Evolutionary conservation across 768 basidiomycete species (phyloP).

Genomic region (Tulasnella calospora): DNA sequence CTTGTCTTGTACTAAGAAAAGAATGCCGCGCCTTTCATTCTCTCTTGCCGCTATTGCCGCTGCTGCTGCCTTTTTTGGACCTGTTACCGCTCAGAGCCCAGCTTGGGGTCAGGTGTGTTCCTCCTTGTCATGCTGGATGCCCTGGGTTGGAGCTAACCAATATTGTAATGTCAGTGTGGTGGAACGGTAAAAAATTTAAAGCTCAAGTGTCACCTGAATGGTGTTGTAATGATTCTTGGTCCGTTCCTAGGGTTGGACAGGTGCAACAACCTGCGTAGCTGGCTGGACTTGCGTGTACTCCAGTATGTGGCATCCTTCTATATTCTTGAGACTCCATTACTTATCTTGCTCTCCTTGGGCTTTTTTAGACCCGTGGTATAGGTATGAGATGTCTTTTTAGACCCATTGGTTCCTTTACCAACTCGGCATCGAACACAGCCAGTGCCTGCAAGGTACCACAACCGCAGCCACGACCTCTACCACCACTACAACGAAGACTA

Average conservation of each 20-base stretch:
- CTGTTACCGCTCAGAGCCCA: slow-evolving; percentile 10
- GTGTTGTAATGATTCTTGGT: not conserved
- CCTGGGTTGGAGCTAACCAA: not conserved
- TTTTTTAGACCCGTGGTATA: slow-evolving; percentile 24
- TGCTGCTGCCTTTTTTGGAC: slow-evolving; percentile 27
- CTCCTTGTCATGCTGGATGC: not conserved
- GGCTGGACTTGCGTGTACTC: slow-evolving; percentile 45
- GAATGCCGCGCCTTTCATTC: slow-evolving; percentile 27
- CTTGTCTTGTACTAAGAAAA: not conserved
- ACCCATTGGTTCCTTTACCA: not conserved
- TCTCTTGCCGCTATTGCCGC: slow-evolving; percentile 25
- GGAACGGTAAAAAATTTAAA: slow-evolving; percentile 12
- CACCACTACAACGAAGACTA: slow-evolving; percentile 5
- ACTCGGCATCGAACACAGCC: slow-evolving; percentile 2
- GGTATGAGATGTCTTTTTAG: slow-evolving; percentile 35
- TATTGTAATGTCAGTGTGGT: slow-evolving; percentile 45
- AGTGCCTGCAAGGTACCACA: slow-evolving; percentile 22
- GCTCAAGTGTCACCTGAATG: not conserved
- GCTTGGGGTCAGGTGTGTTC: slow-evolving; percentile 10
- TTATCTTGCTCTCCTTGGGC: not conserved
- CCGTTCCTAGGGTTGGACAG: slow-evolving; percentile 46
- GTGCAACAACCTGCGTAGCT: slow-evolving; percentile 47
- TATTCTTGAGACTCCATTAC: not conserved
- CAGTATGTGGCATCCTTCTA: not conserved
- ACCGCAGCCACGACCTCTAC: not conserved